Evolutionary conservation across 2,329 filamentous ascomycete species (phyloP), one percentile per base, ranked within the genome.

Genomic region (Neopestalotiopsis sp.): DNA sequence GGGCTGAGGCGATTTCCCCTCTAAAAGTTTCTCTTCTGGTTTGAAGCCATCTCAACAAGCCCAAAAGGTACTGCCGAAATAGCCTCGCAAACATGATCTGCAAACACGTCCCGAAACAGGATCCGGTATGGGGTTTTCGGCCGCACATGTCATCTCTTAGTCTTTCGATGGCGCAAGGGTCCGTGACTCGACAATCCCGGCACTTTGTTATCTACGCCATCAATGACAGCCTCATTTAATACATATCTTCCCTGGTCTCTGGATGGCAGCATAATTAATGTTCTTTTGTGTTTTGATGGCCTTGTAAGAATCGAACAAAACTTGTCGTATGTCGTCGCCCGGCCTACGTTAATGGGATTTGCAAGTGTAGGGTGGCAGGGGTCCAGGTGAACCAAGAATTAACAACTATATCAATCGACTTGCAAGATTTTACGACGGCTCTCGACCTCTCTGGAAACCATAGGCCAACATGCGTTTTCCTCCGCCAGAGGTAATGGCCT

Each of bases 381-480:
- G 2, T 38, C 34, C 34, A 1, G 10, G 34, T 28, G 24, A 28
- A 28, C 24, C 24, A 28, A 28, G 24, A 28, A 28, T 28, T 4
- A 4, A 28, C 24, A 28, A 28, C 24, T 28, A 28, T 28, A 3
- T 1, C 3, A 28, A 28, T 4, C 34, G 34, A 38, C 10, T 10
- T 38, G 34, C 6, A 10, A 38, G 5, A 38, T 38, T 10, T 38
- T 10, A 9, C 34, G 34, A 38, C 6, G 34, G 10, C 34, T 7
- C 34, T 38, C 34, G 6, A 7, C 10, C 34, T 10, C 5, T 10
- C 34, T 9, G 1, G 45, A 63, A 24, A 17, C 4, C 9, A 34
- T 14, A 45, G 6, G 20, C n/a, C 40, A 13, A 32, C 12, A 82
- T 82, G 80, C 77, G 81, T 59, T 71, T 76, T 42, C 80, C 81